These are phyloP conservation scores for Silene coronaria DNA, from an alignment of 179 eudicot species.

Conservation along the genomic window DNA sequence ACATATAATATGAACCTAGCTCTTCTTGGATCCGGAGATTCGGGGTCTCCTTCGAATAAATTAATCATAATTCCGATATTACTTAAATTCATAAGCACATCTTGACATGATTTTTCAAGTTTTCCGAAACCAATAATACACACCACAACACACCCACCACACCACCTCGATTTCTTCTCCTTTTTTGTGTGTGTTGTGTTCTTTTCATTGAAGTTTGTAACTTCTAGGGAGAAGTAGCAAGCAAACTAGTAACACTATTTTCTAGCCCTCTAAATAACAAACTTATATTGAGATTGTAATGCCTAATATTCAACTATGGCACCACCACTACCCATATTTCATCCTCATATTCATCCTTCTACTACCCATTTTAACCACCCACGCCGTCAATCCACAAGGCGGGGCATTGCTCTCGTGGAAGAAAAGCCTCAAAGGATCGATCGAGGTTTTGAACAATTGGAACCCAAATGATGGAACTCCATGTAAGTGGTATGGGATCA, in stretches of 20 bases:
- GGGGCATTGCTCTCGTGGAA: constrained; percentile 68
- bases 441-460: constrained; percentile 45
- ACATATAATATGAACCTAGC: constrained; percentile 51
- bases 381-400: constrained; percentile 62
- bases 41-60: constrained; percentile 38
- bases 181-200: constrained; percentile 26
- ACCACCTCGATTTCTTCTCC: constrained; percentile 29
- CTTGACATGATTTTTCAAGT: constrained; percentile 43
- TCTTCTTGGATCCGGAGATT: constrained; percentile 96
- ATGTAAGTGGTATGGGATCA: constrained; percentile 64
- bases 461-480: constrained; percentile 45
- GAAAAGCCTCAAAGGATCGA: constrained; percentile 43
- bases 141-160: constrained; percentile 24
- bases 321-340: constrained; percentile 11
- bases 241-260: constrained; percentile 3
- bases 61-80: constrained; percentile 12
- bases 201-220: constrained; percentile 57
- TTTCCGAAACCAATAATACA: constrained; percentile 27
- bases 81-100: constrained; percentile 29
- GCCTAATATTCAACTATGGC: constrained; percentile 54
- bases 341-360: constrained; percentile 19
- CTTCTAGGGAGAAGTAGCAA: constrained; percentile 29
- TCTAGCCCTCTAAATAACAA: background rate
- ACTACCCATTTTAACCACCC: constrained; percentile 1
- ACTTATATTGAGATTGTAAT: constrained; percentile 36